These are phyloP conservation scores for Dichotomopilus funicola DNA, from an alignment of 2,329 filamentous ascomycete genomes.

Conservation along the genomic window DNA sequence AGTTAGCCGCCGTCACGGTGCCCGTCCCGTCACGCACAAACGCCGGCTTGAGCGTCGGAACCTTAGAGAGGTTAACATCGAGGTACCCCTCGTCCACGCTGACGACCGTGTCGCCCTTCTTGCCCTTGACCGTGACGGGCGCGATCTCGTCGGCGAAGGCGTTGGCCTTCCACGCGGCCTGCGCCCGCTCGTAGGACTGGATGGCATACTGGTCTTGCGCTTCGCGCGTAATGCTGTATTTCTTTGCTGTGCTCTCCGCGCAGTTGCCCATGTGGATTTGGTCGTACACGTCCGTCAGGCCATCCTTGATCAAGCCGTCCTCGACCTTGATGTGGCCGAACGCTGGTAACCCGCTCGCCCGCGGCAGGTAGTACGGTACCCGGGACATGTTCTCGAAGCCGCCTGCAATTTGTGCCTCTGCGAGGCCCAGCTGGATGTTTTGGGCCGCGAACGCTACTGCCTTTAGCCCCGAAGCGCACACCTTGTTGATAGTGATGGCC, in stretches of 20 bases:
- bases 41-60: conserved; percentile 80
- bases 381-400: conserved; percentile 98
- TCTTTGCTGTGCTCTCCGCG: conserved; percentile 90
- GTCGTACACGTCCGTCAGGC: conserved; percentile 92
- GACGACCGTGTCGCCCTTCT: conserved; percentile 75
- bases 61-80: conserved; percentile 79
- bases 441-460: conserved; percentile 85
- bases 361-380: conserved; percentile 82
- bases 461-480: conserved; percentile 93
- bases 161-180: conserved; percentile 77
- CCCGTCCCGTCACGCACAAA: conserved; percentile 81
- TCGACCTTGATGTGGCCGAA: conserved; percentile 86
- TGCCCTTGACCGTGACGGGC: conserved; percentile 75
- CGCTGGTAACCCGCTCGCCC: conserved; percentile 72
- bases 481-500: conserved; percentile 93
- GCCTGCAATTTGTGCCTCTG: conserved; percentile 83
- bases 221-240: conserved; percentile 70
- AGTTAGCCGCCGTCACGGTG: conserved; percentile 90
- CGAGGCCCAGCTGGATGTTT: conserved; percentile 86
- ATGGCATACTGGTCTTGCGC: conserved; percentile 91
- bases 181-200: conserved; percentile 79
- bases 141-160: conserved; percentile 86
- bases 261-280: conserved; percentile 98
- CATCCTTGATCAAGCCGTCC: conserved; percentile 91
- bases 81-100: conserved; percentile 84